Conservation (phyloP, 2,329 filamentous ascomycete genomes). For the Fusarium brevicatenulatum region DNA sequence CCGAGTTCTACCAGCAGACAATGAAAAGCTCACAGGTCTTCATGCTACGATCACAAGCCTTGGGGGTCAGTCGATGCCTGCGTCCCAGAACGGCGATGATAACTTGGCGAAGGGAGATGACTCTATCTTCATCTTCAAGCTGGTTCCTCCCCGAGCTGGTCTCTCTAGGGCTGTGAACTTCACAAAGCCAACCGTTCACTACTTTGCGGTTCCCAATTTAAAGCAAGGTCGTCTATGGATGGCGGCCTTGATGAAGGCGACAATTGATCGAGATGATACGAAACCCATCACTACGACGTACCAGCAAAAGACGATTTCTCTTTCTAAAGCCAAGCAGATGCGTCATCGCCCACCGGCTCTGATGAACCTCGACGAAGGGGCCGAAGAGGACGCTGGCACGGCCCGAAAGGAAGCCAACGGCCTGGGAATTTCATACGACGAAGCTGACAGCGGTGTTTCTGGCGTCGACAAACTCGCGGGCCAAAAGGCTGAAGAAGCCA, state of each 20-base stretch:
- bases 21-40: conserved; percentile 87
- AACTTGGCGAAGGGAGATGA: conserved; percentile 65
- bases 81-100: conserved; percentile 60
- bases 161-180: conserved; percentile 94
- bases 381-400: conserved; percentile 45
- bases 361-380: conserved; percentile 71
- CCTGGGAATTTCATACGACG: conserved; percentile 55
- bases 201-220: conserved; percentile 94
- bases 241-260: conserved; percentile 98
- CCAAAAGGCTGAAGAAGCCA: conserved; percentile 49
- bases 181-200: conserved; percentile 96
- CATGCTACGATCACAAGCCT: conserved; percentile 92
- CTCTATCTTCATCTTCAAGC: conserved; percentile 96
- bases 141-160: conserved; percentile 88
- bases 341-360: conserved; percentile 89
- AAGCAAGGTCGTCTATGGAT: conserved; percentile 94
- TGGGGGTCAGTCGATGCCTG: conserved; percentile 48
- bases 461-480: conserved; percentile 54
- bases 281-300: conserved; percentile 89
- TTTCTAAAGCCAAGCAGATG: conserved; percentile 87
- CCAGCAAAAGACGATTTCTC: conserved; percentile 94
- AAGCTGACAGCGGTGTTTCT: conserved; percentile 56
- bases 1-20: conserved; percentile 92
- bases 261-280: conserved; percentile 89
- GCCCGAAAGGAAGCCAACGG: conserved; percentile 47